A percentile compares a stretch with the other conserved stretches of the same genome.
phyloP scores from a whole-genome alignment of 495 filamentous ascomycete genomes.

The Aspergillus steynii region DNA sequence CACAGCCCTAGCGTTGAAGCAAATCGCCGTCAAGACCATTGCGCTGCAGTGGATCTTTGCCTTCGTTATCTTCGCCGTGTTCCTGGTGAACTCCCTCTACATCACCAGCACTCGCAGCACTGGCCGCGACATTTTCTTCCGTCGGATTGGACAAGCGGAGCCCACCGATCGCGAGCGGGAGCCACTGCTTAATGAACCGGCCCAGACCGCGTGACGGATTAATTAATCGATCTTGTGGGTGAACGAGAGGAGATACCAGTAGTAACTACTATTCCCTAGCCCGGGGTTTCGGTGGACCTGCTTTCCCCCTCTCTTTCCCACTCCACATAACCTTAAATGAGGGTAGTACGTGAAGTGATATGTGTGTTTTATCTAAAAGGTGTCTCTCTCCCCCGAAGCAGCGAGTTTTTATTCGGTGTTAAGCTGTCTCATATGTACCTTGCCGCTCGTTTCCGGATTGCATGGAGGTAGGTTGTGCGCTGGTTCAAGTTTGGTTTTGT shows the following conservation, averaged over 20 bases:
- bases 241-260: background rate
- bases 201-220: slow-evolving; percentile 7
- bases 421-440: background rate
- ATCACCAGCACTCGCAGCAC: slow-evolving; percentile 65
- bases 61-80: slow-evolving; percentile 74
- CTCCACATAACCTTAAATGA: background rate
- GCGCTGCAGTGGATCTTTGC: slow-evolving; percentile 91
- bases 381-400: no score
- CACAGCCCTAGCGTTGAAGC: slow-evolving; percentile 69
- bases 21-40: slow-evolving; percentile 68
- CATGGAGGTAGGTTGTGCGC: background rate
- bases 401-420: no score
- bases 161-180: slow-evolving; percentile 40
- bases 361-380: background rate
- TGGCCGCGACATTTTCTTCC: slow-evolving; percentile 51
- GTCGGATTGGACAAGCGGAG: slow-evolving; percentile 35
- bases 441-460: background rate
- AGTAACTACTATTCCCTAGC: background rate
- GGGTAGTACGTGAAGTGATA: background rate
- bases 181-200: slow-evolving; percentile 41
- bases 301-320: background rate
- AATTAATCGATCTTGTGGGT: background rate
- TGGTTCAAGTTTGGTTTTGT: background rate
- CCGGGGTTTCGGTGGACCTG: background rate
- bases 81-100: slow-evolving; percentile 63